Base-by-base conservation (phyloP, 1,139 yeast species). In the Nakaseomyces glabratus region DNA sequence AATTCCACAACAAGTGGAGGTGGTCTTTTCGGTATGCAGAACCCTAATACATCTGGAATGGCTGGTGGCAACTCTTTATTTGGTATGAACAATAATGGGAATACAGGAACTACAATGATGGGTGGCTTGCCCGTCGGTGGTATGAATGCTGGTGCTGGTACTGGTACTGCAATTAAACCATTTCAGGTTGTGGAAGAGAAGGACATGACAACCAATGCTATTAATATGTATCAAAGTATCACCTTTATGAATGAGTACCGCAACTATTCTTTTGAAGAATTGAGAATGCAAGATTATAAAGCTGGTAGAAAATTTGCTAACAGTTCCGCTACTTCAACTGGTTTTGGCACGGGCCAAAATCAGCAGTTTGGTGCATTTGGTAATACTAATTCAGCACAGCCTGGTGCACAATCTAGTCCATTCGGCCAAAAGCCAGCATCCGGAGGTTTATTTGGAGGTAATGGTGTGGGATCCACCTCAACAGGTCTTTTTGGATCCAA, bases 231-330 rank as follows among this genome's bases (percentile, higher is more conserved):
- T 58, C 86, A 88, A 55, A 77, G 76, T 48, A 77, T 93, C 43
- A 66, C 82, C 14, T 72, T 84, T 28, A 88, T 90, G 97, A 95
- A 94, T 10, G 94, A 85, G 52, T 90, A 90, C 57, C 69, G 71
- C 46, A 76, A 76, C 50, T 82, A 62, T 50, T 82, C 95, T 1
- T 73, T 79, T 51, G 96, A 88, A 58, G 98, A 90, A 57, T 69
- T 90, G 59, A 71, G 99, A 57, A 64, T 73, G 48, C 90, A 82
- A 58, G 99, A 90, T 61, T 90, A 90, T 56, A 76, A 77, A 51
- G 84, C 77, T 43, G 75, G 74, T 42, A 69, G 93, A 46, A 71
- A 77, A 37, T 48, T 42, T 35, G 41, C 52, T 11, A 49, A 47
- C 20, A 35, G 42, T 35, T 49, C 46, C 32, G 49, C 53, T 24